Evolutionary conservation across 192 early-diverging fungal species (phyloP).

Genomic region (Coemansia sp.): DNA sequence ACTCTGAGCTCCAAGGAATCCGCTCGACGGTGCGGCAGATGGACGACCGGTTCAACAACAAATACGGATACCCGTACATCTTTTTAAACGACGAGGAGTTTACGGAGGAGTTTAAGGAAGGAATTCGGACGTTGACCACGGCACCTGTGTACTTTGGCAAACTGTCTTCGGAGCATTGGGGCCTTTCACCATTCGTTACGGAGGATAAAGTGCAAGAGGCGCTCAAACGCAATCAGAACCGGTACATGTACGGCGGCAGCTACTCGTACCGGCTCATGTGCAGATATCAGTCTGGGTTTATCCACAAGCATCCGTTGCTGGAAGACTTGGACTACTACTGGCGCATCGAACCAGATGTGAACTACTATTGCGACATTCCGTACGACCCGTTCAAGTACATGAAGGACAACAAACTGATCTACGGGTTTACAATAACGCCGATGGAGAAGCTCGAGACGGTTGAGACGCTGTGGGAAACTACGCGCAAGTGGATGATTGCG

Average conservation of each 20-base stretch:
- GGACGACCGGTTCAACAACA: slow-evolving; percentile 68
- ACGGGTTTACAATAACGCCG: slow-evolving; percentile 69
- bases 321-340: slow-evolving; percentile 67
- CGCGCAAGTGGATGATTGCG: slow-evolving; percentile 52
- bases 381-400: slow-evolving; percentile 74
- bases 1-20: slow-evolving; percentile 65
- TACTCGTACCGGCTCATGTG: slow-evolving; percentile 75
- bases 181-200: slow-evolving; percentile 41
- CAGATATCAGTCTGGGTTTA: slow-evolving; percentile 63
- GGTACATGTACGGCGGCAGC: slow-evolving; percentile 66
- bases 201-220: slow-evolving; percentile 29
- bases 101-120: slow-evolving; percentile 64
- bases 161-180: slow-evolving; percentile 38
- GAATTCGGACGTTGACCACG: slow-evolving; percentile 42
- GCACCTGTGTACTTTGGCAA: slow-evolving; percentile 42
- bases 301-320: slow-evolving; percentile 62
- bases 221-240: slow-evolving; percentile 49
- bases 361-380: slow-evolving; percentile 70
- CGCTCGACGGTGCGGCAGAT: slow-evolving; percentile 59
- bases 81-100: slow-evolving; percentile 76
- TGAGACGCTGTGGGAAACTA: slow-evolving; percentile 62
- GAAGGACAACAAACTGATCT: slow-evolving; percentile 64
- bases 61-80: slow-evolving; percentile 75
- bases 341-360: slow-evolving; percentile 73
- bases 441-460: slow-evolving; percentile 61